Evolutionary conservation across 164 flowering plant species (phyloP).

Genomic region (Macadamia integrifolia): DNA sequence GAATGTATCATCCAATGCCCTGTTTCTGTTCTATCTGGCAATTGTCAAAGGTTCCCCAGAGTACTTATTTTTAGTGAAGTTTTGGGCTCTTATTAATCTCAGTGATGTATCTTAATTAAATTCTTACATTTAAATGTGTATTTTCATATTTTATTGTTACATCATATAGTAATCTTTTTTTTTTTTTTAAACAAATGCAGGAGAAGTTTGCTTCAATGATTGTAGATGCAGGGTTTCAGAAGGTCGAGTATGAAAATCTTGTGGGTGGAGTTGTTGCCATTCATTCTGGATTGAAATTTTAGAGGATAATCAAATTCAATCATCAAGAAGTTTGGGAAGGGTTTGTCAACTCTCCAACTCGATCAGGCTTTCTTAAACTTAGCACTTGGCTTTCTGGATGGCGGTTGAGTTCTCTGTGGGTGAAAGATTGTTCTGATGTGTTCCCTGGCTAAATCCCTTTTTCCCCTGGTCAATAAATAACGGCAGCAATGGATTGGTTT

Average conservation of each 20-base stretch:
- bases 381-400: not conserved
- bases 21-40: not conserved
- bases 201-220: constrained; percentile 82
- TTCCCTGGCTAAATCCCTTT: not conserved
- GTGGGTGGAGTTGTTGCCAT: constrained; percentile 90
- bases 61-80: too few relatives aligned
- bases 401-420: not conserved
- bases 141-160: not conserved
- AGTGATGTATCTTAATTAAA: not conserved
- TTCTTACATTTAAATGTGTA: not conserved
- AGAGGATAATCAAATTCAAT: not conserved
- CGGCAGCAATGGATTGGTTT: too few relatives aligned
- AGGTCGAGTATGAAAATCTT: constrained; percentile 92
- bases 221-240: constrained; percentile 84
- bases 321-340: not conserved
- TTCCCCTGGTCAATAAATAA: not conserved
- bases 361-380: not conserved
- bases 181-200: constrained; percentile 30
- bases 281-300: constrained; percentile 71
- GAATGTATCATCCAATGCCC: not conserved
- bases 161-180: not conserved
- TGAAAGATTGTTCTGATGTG: not conserved
- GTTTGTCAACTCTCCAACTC: not conserved
- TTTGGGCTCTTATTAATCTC: not conserved
- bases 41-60: too few relatives aligned